phyloP scores from a whole-genome alignment of 169 alveolate genomes.

The Plasmodium coatneyi region DNA sequence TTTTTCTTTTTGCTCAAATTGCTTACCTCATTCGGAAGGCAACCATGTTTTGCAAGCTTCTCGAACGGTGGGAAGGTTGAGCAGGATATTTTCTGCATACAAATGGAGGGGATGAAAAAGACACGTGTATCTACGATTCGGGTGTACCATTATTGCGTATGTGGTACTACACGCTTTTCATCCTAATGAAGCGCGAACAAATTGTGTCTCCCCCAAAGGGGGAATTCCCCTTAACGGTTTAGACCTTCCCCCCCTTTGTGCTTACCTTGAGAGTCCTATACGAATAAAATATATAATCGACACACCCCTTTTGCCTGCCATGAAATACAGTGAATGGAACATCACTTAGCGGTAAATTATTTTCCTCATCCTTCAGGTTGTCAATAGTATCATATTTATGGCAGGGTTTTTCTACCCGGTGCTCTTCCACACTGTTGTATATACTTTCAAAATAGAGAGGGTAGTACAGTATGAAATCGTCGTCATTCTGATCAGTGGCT shows the following conservation, averaged over 20 bases:
- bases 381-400: slow-evolving; percentile 55
- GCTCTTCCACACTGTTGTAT: slow-evolving; percentile 20
- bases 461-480: slow-evolving; percentile 43
- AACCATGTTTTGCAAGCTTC: slow-evolving; percentile 50
- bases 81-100: slow-evolving; percentile 50
- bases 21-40: slow-evolving; percentile 61
- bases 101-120: background rate
- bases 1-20: background rate
- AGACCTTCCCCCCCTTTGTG: background rate
- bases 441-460: slow-evolving; percentile 70
- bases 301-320: slow-evolving; percentile 89
- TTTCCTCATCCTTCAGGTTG: slow-evolving; percentile 19
- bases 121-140: slow-evolving; percentile 6
- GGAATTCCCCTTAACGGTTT: background rate
- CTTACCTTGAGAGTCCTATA: slow-evolving; percentile 76
- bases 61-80: slow-evolving; percentile 39
- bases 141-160: background rate
- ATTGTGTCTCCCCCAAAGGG: background rate
- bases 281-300: slow-evolving; percentile 86
- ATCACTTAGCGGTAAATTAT: slow-evolving; percentile 18
- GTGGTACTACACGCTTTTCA: background rate
- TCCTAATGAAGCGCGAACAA: background rate
- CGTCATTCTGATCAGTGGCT: background rate
- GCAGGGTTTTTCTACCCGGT: slow-evolving; percentile 22
- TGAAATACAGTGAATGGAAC: slow-evolving; percentile 87